Base-by-base conservation (phyloP, 768 basidiomycete genomes). In the Bullera alba region DNA sequence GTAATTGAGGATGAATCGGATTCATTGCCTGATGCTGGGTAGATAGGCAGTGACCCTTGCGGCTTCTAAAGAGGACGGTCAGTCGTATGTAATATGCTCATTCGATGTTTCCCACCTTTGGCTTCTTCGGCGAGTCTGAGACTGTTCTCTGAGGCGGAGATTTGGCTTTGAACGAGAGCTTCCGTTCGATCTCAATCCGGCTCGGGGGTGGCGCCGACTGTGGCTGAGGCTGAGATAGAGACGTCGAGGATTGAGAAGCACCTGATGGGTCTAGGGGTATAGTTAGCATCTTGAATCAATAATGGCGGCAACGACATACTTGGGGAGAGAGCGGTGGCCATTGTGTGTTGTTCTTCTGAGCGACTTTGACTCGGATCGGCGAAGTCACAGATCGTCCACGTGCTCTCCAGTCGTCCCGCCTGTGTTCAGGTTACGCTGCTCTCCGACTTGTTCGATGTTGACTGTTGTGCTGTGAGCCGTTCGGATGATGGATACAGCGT, bases 1-100 rank as follows among this genome's bases (percentile, higher is more conserved):
- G 60, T 50, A n/a, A 60, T 54, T 0, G 57, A 59, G 35, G 68
- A 70, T 0, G 68, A 58, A 42, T 70, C 68, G 39, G 65, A 67
- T 17, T 70, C 68, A 53, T 70, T 65, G 16, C 65, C 65, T 28
- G 60, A 58, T 22, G 50, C 23, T 12, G 42, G 16, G 30, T 42
- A 8, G 27, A 45, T 7, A 42, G 48, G 26, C 36, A 48, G 41
- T 16, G 21, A 28, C 26, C 26, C 45, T 8, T 15, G 32, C 6
- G 5, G 25, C 19, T 6, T 17, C 44, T 10, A 17, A n/a, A 46
- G 44, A 17, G 16, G 30, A 12, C 27, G n/a, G 19, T 32, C 44
- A 19, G 23, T 3, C 30, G 32, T 17, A 29, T 46, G 10, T 34
- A 10, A 10, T 34, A 34, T 10, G 32, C 32, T 7, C 10, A 6